Percentiles rank a stretch among this genome's conserved stretches.
Evolutionary conservation across 148 eudicot species (phyloP).

Genomic region (Nepenthes gracilis): DNA sequence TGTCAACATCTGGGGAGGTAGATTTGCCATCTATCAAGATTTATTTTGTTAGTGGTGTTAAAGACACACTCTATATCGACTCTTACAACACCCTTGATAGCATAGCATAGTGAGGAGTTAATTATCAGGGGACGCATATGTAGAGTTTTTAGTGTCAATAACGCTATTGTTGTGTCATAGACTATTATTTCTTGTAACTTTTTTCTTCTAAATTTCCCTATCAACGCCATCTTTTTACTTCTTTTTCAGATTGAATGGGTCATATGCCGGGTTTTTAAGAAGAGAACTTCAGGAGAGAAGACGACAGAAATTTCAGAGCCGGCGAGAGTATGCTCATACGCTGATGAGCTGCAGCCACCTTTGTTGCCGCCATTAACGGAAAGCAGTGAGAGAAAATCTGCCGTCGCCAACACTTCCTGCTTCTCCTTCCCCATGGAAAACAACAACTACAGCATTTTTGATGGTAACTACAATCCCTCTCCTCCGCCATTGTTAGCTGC

Average conservation of each 20-base stretch:
- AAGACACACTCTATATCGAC: too few relatives aligned
- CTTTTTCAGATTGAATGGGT: slow-evolving; percentile 76
- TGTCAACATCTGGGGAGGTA: too few relatives aligned
- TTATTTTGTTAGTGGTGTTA: too few relatives aligned
- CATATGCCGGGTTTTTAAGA: slow-evolving; percentile 57
- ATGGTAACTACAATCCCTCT: neutral
- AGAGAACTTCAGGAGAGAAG: slow-evolving; percentile 32
- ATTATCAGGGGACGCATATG: too few relatives aligned
- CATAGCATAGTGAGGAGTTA: too few relatives aligned
- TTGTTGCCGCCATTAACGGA: slow-evolving; percentile 54
- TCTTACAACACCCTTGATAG: too few relatives aligned
- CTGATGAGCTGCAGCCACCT: slow-evolving; percentile 6
- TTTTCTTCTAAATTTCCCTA: too few relatives aligned
- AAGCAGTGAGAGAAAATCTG: slow-evolving; percentile 13
- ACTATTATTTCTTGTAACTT: too few relatives aligned
- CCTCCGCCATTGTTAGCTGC: slow-evolving; percentile 3
- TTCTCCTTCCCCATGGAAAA: slow-evolving; percentile 36
- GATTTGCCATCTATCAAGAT: too few relatives aligned
- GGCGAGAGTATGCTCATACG: slow-evolving; percentile 4
- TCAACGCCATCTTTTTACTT: neutral
- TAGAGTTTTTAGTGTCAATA: too few relatives aligned
- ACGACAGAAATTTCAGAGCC: slow-evolving; percentile 25
- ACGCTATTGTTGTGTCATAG: too few relatives aligned
- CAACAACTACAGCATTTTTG: slow-evolving; percentile 4
- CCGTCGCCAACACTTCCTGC: slow-evolving; percentile 30